A percentile compares a stretch with the other conserved stretches of the same genome.
phyloP scores from a whole-genome alignment of 306 rosid genomes.

The Spatholobus suberectus region DNA sequence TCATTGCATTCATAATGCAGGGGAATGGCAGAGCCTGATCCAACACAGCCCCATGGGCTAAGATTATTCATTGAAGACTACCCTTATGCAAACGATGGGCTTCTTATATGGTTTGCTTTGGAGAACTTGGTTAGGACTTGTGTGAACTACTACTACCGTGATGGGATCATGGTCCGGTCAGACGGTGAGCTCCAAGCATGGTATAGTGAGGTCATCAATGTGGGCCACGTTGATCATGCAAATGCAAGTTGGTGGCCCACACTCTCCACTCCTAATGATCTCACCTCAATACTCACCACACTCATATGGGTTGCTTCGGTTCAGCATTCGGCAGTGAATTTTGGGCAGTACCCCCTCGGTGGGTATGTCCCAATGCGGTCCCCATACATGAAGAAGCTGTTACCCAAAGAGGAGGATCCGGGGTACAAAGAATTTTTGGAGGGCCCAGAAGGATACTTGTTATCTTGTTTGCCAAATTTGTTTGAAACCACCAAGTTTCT shows the following conservation, averaged over 20 bases:
- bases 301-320: constrained; percentile 45
- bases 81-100: constrained; percentile 86
- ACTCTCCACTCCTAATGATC: constrained; percentile 37
- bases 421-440: constrained; percentile 32
- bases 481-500: constrained; percentile 44
- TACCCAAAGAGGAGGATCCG: constrained; percentile 60
- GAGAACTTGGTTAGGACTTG: constrained; percentile 69
- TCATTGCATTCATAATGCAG: constrained; percentile 33
- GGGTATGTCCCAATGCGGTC: constrained; percentile 87
- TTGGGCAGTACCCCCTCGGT: constrained; percentile 48
- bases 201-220: constrained; percentile 70
- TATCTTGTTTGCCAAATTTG: constrained; percentile 40
- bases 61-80: constrained; percentile 72
- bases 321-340: constrained; percentile 53
- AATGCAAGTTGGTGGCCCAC: constrained; percentile 79
- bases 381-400: constrained; percentile 63
- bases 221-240: constrained; percentile 70
- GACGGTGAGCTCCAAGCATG: constrained; percentile 70
- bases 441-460: constrained; percentile 39
- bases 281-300: constrained; percentile 43
- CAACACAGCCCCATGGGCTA: constrained; percentile 74
- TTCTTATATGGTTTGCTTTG: constrained; percentile 73
- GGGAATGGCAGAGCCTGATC: constrained; percentile 79
- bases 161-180: constrained; percentile 32
- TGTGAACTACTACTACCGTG: constrained; percentile 67